Base-by-base conservation (phyloP, 1,284 basidiomycete species). In the Tilletiopsis washingtonensis region DNA sequence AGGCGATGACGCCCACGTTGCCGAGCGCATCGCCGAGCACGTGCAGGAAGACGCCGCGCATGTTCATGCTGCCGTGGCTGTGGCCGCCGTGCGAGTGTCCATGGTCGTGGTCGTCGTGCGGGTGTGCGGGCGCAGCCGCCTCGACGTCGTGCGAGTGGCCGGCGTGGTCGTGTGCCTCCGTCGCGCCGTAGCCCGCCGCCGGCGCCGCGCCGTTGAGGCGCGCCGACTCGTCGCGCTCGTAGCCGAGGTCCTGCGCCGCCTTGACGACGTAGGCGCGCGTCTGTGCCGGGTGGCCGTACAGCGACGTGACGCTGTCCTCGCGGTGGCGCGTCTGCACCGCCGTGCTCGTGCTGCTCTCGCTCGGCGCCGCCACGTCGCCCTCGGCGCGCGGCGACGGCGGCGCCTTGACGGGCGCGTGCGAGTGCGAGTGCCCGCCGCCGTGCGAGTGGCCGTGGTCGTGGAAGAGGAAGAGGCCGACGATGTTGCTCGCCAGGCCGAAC, bases 1-100 rank as follows among this genome's bases (percentile, higher is more conserved):
- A 88, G 24, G 84, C 82, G 56, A 99, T 97, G 57, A 99, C 94
- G 55, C 94, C 94, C 56, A 97, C 86, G 74, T 99, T 98, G 51
- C 94, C 93, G 38, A 73, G 61, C 57, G 94, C 94, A 76, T 99
- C 94, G 29, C 94, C 93, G 37, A 98, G 75, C 23, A 98, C 93
- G 75, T 98, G 94, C 21, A 98, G 76, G 50, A 98, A 80, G 3
- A 98, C 81, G 25, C 91, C 94, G 27, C 79, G 86, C 91, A 98
- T 97, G 76, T 97, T 99, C 93, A 99, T 97, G 4, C 84, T 87
- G 17, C 85, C 83, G 45, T 75, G 64, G 36, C 59, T 62, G 51
- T 54, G 60, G 34, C 73, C 62, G 3, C 75, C 78, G 69, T 88
- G 85, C 1, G 77, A 73, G 67, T 86, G 84, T 7, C 77, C 76